A percentile compares a stretch with the other conserved stretches of the same genome.
Conservation (phyloP, 2,329 filamentous ascomycete species). For the Cadophora sp. region DNA sequence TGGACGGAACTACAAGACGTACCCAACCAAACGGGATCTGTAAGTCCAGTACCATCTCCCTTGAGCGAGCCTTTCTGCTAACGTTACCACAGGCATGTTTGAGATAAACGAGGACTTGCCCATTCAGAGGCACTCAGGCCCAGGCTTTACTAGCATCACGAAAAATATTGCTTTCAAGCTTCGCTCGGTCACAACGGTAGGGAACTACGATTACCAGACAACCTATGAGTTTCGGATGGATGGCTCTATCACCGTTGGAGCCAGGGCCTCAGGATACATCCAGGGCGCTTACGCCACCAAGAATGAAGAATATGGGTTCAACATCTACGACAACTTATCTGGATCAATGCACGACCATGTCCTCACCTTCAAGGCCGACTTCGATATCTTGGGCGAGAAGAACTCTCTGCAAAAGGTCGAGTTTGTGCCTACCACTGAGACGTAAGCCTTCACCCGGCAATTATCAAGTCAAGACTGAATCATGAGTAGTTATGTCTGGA, state of each 20-base stretch:
- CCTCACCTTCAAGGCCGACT: slow-evolving; percentile 56
- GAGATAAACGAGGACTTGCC: slow-evolving; percentile 57
- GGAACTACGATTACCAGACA: slow-evolving; percentile 59
- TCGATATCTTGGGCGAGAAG: slow-evolving; percentile 54
- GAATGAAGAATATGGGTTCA: slow-evolving; percentile 52
- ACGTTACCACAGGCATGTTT: slow-evolving; percentile 48
- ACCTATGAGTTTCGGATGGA: slow-evolving; percentile 58
- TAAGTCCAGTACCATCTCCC: not conserved
- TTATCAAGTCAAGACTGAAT: slow-evolving; percentile 24
- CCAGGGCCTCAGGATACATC: slow-evolving; percentile 59
- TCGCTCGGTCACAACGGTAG: too few relatives aligned
- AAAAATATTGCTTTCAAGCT: too few relatives aligned
- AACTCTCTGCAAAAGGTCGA: slow-evolving; percentile 46
- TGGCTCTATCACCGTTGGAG: slow-evolving; percentile 55
- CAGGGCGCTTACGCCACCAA: slow-evolving; percentile 51
- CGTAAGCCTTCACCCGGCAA: slow-evolving; percentile 37
- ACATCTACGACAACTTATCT: slow-evolving; percentile 54
- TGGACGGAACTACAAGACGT: slow-evolving; percentile 50
- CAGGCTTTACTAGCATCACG: slow-evolving; percentile 43
- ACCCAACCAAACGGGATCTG: slow-evolving; percentile 59
- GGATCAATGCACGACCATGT: slow-evolving; percentile 63
- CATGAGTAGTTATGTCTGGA: slow-evolving; percentile 52
- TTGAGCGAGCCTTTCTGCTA: not conserved
- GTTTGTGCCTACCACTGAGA: not conserved
- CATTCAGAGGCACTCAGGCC: slow-evolving; percentile 54